Conservation (phyloP, 208 protist genomes). For the Trypanosoma scelopori region DNA sequence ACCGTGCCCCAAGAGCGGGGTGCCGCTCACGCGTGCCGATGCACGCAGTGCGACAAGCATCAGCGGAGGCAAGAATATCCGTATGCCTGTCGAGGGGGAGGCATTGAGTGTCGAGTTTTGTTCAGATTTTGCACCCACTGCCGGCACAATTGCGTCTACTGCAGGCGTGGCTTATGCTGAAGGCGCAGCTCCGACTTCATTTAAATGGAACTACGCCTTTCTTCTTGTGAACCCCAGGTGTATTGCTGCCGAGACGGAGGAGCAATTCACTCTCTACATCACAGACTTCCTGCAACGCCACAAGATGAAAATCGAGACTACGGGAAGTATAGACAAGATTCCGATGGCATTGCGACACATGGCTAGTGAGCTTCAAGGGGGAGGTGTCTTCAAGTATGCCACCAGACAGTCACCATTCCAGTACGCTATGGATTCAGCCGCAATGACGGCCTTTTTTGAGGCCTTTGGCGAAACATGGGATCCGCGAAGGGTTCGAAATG, state of each 20-base stretch:
- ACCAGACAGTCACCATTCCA: conserved; percentile 35
- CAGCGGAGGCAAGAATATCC: background rate
- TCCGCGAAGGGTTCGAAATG: conserved; percentile 29
- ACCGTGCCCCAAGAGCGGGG: background rate
- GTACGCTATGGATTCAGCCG: conserved; percentile 21
- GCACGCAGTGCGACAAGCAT: background rate
- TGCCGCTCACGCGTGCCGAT: background rate
- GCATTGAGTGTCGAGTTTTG: no score
- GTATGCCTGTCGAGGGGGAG: no score
- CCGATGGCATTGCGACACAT: conserved; percentile 31
- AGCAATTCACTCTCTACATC: conserved; percentile 11
- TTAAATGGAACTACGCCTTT: conserved; percentile 37
- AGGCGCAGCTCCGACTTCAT: background rate
- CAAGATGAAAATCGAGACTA: conserved; percentile 30
- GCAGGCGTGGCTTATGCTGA: background rate
- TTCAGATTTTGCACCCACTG: no score
- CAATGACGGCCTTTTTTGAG: conserved; percentile 22
- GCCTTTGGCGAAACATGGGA: conserved; percentile 30
- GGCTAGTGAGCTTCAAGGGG: conserved; percentile 34
- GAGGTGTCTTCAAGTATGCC: conserved; percentile 56
- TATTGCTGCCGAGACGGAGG: conserved; percentile 8
- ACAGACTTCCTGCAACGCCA: conserved; percentile 31
- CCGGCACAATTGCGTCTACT: no score
- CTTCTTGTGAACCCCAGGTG: conserved; percentile 32
- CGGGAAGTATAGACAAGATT: conserved; percentile 22